Base-by-base conservation (phyloP, 768 basidiomycete genomes). In the Lactarius hatsudake region DNA sequence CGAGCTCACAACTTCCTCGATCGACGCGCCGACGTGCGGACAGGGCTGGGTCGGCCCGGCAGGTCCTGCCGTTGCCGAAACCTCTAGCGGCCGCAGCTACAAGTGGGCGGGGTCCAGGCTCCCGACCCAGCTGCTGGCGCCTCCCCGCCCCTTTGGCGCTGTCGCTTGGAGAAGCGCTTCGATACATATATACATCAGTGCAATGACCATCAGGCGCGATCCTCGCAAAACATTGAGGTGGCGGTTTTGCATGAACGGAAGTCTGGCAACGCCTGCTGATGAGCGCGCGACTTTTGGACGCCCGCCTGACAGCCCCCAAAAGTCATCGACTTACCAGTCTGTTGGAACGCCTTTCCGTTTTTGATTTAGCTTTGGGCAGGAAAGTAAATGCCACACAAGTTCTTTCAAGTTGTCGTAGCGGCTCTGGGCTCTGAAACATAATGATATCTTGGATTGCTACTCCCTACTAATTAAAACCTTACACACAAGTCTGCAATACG, bases 401-500 rank as follows among this genome's bases (percentile, higher is more conserved):
- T 56, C 32, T 55, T 60, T 36, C 36, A 12, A 36, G 36, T 36
- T 51, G 36, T 53, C n/a, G 36, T 18, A 0, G 23, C 23, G n/a
- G 28, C 43, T 55, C 42, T 43, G 62, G 54, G n/a, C 9, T 68
- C 43, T 63, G 51, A 68, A 66, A 63, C 66, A 68, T 68, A 68
- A 68, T 68, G 62, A 68, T 68, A 68, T 40, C 53, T 64, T 68
- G 62, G 42, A 68, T 64, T 68, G 59, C 62, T 63, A 67, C 62
- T 61, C 64, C 59, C 59, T 51, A 67, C 67, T 59, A 38, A 64
- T 64, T 54, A 54, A 64, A 54, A 45, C 62, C 62, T 56, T 64
- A 68, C 67, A 67, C 58, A 61, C 60, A 32, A 17, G 38, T 59
- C 55, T 63, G 62, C 63, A 64, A 64, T 68, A 56, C 66, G 62